Evolutionary conservation across 306 rosid species (phyloP), one percentile per base, ranked within the genome.

Genomic region (Acacia confusa): DNA sequence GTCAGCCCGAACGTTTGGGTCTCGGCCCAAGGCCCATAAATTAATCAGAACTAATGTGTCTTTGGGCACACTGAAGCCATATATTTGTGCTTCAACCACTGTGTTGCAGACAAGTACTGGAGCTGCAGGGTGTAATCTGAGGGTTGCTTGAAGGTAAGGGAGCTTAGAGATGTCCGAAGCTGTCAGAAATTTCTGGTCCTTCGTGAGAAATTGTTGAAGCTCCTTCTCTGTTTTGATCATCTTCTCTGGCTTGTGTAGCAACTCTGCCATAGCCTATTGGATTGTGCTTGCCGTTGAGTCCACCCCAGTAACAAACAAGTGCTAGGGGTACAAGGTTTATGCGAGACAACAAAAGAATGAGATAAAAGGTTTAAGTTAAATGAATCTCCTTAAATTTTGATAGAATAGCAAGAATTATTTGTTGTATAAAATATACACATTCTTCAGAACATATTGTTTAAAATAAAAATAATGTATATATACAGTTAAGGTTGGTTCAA

Each of bases 21-120:
- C 85, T 25, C 81, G 16, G 36, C 88, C 88, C 44, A 78, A 78
- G 32, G 70, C 24, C 88, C 85, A 85, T 0, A 82, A 32, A 30
- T 81, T 85, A 1, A 81, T 58, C 4, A 82, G 36, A 43, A 85
- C 43, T 43, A 53, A 80, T 38, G 83, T 48, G 28, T 67, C 70
- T 68, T 68, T 78, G 4, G 82, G 83, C 34, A 81, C 57, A 11
- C 9, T 58, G 17, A 43, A 81, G 28, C 84, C 82, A 82, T 57
- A 6, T 4, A 74, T 19, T 2, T 81, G 70, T 13, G 72, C 63
- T 1, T 69, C 70, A 11, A 50, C 19, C 34, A 38, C 63, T 34
- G 87, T 66, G 24, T 64, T 78, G 68, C n/a, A 83, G 32, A 81
- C 22, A 3, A 85, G 47, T 6, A 85, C n/a, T 19, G 85, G 88